Percentiles rank a stretch among this genome's conserved stretches.
Conservation (phyloP, 495 filamentous ascomycete genomes). For the Talaromyces trachyspermus region DNA sequence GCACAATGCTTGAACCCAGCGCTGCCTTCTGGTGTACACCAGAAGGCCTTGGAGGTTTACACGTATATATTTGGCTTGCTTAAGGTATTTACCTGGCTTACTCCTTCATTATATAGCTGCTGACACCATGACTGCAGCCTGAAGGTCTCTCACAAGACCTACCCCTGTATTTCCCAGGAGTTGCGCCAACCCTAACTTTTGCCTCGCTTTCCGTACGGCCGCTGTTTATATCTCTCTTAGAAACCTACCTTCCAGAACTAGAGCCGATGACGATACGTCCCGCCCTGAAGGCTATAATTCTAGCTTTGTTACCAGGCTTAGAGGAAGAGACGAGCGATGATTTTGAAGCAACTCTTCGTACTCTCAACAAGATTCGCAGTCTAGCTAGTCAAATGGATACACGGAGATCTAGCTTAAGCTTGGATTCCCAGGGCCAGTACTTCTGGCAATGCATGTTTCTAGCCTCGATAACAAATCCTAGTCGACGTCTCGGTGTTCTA, state of each 20-base stretch:
- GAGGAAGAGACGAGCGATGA: constrained; percentile 97
- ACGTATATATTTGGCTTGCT: constrained; percentile 64
- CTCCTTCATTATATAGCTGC: background rate
- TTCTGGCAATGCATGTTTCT: constrained; percentile 99
- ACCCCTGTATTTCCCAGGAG: constrained; percentile 78
- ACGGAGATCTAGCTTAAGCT: constrained; percentile 35
- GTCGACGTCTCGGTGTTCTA: constrained; percentile 74
- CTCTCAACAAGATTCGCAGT: constrained; percentile 70
- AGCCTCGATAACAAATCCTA: constrained; percentile 80
- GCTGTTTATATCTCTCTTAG: constrained; percentile 73
- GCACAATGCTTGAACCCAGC: constrained; percentile 92
- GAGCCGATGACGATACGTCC: constrained; percentile 67
- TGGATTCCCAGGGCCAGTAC: constrained; percentile 64
- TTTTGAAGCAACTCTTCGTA: constrained; percentile 76
- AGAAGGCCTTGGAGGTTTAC: constrained; percentile 94
- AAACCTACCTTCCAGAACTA: constrained; percentile 67
- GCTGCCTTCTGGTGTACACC: constrained; percentile 94
- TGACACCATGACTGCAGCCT: constrained; percentile 25
- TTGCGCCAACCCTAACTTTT: constrained; percentile 83
- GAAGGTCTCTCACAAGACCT: constrained; percentile 76
- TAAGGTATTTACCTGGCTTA: constrained; percentile 16
- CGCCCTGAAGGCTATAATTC: constrained; percentile 78
- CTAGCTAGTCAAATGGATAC: constrained; percentile 49
- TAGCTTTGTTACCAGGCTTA: constrained; percentile 79
- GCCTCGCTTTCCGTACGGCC: constrained; percentile 85